Base-by-base conservation (phyloP, 2,329 filamentous ascomycete species). In the Atkinsonella texensis region DNA sequence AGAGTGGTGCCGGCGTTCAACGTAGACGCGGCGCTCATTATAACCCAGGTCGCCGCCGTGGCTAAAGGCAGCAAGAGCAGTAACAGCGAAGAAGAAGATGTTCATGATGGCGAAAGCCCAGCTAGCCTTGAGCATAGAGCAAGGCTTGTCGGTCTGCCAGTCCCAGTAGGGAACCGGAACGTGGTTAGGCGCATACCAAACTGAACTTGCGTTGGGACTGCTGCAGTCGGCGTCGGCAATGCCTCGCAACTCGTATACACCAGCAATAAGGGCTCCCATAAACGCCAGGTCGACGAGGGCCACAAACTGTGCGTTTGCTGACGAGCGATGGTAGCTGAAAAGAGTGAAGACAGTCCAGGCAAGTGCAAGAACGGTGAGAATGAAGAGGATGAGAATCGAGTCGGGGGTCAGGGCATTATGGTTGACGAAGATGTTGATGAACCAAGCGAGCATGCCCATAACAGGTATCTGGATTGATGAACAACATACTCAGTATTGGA, bases 41-140 rank as follows among this genome's bases (percentile, higher is more conserved):
- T 74, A 71, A 44, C 67, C 62, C 58, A 76, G 72, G 59, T 74
- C 73, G 54, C 73, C 74, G 64, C 70, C 84, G 67, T 72, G 77
- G 58, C 74, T 65, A 57, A 73, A 77, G 28, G 89, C 88, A 43
- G 93, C 73, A 31, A 91, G 69, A 49, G 81, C 78, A 3, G 88
- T 93, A 63, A 85, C 73, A 65, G 85, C 83, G 70, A 95, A 95
- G 65, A 90, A 84, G 57, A 93, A 72, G 58, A 74, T 73, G 66
- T 93, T 87, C 77, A 96, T 94, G 66, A 97, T 96, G 47, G 80
- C 89, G 59, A 96, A 83, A 2, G 89, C 91, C 70, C 89, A 97
- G 58, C 75, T 78, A 1, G 90, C 85, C 78, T 96, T 97, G 63
- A 95, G 80, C 88, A 96, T 93, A 48, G 85, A 80, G 70, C 91